Percentiles rank a stretch among this genome's conserved stretches.
These are phyloP conservation scores for Lodderomyces parapsilosis DNA, from an alignment of 1,139 yeast genomes.

Conservation along the genomic window DNA sequence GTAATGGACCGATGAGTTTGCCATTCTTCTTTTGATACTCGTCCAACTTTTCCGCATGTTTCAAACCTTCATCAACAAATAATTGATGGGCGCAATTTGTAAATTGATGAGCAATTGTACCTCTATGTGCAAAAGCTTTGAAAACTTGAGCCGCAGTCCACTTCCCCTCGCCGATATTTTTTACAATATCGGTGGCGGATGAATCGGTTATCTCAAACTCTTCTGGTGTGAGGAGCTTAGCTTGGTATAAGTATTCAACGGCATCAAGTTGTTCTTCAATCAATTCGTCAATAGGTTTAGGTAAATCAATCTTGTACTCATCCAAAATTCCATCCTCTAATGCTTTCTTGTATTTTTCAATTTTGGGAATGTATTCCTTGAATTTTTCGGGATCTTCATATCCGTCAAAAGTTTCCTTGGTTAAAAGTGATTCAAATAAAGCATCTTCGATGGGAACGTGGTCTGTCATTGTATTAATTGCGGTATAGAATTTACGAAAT, in stretches of 20 bases:
- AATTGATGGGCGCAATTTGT: slow-evolving; percentile 37
- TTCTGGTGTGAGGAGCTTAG: slow-evolving; percentile 40
- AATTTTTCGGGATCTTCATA: slow-evolving; percentile 40
- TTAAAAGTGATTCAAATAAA: slow-evolving; percentile 24
- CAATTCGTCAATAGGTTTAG: slow-evolving; percentile 41
- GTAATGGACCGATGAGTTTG: slow-evolving; percentile 68
- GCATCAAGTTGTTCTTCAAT: slow-evolving; percentile 45
- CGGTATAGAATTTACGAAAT: no score
- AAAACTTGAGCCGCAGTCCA: slow-evolving; percentile 46
- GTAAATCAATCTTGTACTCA: slow-evolving; percentile 42
- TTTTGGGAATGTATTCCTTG: slow-evolving; percentile 46
- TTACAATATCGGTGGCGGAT: slow-evolving; percentile 35
- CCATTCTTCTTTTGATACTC: slow-evolving; percentile 50
- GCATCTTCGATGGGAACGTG: background rate
- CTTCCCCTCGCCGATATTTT: slow-evolving; percentile 32
- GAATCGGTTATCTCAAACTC: slow-evolving; percentile 51
- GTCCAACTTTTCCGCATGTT: slow-evolving; percentile 34
- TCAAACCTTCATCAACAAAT: slow-evolving; percentile 34
- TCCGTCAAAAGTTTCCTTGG: slow-evolving; percentile 29
- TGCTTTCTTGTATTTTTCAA: slow-evolving; percentile 47
- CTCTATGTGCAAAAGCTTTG: slow-evolving; percentile 52
- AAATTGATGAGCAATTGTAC: slow-evolving; percentile 36
- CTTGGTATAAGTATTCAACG: slow-evolving; percentile 39
- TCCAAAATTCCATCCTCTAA: slow-evolving; percentile 39
- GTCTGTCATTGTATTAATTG: background rate